A percentile compares a stretch with the other conserved stretches of the same genome.
phyloP scores from a whole-genome alignment of 352 stramenopile species.

The Phytophthora ohioensis region DNA sequence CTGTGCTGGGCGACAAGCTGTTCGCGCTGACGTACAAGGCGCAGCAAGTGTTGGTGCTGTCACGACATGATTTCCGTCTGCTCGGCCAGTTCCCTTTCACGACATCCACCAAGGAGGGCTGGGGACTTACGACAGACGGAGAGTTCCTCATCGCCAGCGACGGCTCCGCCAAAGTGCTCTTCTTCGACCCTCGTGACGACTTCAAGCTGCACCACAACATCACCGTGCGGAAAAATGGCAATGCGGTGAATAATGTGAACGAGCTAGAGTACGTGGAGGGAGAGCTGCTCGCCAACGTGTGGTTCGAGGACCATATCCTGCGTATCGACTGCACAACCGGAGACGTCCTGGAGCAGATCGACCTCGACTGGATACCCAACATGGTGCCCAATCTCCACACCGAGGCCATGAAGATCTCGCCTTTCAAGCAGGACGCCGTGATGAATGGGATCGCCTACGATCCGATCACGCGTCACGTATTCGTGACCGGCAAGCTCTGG shows the following conservation, averaged over 20 bases:
- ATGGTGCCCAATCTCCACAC: slow-evolving; percentile 70
- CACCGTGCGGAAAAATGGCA: slow-evolving; percentile 55
- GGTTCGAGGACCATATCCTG: slow-evolving; percentile 80
- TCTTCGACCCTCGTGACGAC: slow-evolving; percentile 72
- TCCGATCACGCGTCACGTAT: slow-evolving; percentile 64
- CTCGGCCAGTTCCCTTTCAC: slow-evolving; percentile 60
- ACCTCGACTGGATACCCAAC: slow-evolving; percentile 68
- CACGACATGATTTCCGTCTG: slow-evolving; percentile 62
- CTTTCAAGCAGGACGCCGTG: slow-evolving; percentile 67
- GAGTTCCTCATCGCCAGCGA: slow-evolving; percentile 88
- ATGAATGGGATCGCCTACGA: slow-evolving; percentile 93
- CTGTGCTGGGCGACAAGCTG: slow-evolving; percentile 74
- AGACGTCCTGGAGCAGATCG: slow-evolving; percentile 71
- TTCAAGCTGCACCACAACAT: slow-evolving; percentile 70
- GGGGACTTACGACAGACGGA: slow-evolving; percentile 89
- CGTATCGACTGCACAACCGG: slow-evolving; percentile 80
- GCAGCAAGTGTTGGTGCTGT: slow-evolving; percentile 69
- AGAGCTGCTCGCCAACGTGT: slow-evolving; percentile 90
- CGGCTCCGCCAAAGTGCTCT: slow-evolving; percentile 78
- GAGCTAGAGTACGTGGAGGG: slow-evolving; percentile 89
- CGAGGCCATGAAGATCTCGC: slow-evolving; percentile 50
- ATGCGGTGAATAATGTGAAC: slow-evolving; percentile 71
- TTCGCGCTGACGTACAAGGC: slow-evolving; percentile 88
- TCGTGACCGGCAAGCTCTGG: slow-evolving; percentile 86
- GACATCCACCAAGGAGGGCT: slow-evolving; percentile 88